These are phyloP conservation scores for Cyathus striatus DNA, from an alignment of 768 basidiomycete genomes.

Conservation along the genomic window DNA sequence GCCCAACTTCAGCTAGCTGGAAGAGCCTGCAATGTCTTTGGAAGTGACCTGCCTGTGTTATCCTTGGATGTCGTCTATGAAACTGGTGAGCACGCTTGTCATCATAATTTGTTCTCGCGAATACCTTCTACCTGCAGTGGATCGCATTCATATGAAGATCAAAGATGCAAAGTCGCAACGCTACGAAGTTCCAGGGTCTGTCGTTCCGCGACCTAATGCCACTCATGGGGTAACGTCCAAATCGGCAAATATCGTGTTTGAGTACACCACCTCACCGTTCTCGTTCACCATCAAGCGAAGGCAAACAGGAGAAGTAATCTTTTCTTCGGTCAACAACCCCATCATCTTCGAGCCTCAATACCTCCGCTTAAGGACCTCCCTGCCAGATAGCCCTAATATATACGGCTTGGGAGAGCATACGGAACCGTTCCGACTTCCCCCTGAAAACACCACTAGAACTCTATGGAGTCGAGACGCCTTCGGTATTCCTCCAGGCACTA, in stretches of 20 bases:
- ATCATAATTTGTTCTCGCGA: neutral
- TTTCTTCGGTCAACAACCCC: slow-evolving; percentile 54
- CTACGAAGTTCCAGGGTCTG: slow-evolving; percentile 61
- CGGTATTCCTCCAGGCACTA: slow-evolving; percentile 51
- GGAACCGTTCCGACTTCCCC: slow-evolving; percentile 54
- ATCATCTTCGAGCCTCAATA: slow-evolving; percentile 78
- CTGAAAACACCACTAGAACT: slow-evolving; percentile 40
- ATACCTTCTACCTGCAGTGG: slow-evolving; percentile 22
- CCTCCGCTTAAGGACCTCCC: slow-evolving; percentile 60
- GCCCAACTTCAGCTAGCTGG: slow-evolving; percentile 52
- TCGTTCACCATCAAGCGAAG: slow-evolving; percentile 53
- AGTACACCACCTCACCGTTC: slow-evolving; percentile 55
- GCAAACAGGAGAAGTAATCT: slow-evolving; percentile 47
- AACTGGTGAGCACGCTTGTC: slow-evolving; percentile 32
- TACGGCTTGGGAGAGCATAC: slow-evolving; percentile 79
- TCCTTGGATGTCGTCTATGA: slow-evolving; percentile 53
- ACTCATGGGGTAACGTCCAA: slow-evolving; percentile 18
- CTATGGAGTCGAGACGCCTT: slow-evolving; percentile 67
- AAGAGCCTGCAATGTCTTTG: slow-evolving; percentile 53
- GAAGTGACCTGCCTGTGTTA: slow-evolving; percentile 44
- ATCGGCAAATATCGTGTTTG: slow-evolving; percentile 48
- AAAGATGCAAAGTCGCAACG: slow-evolving; percentile 42
- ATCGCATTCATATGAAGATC: slow-evolving; percentile 62
- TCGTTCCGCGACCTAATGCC: slow-evolving; percentile 49
- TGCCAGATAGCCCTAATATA: slow-evolving; percentile 60